phyloP scores from a whole-genome alignment of 345 rosid genomes.

The Populus deltoides region DNA sequence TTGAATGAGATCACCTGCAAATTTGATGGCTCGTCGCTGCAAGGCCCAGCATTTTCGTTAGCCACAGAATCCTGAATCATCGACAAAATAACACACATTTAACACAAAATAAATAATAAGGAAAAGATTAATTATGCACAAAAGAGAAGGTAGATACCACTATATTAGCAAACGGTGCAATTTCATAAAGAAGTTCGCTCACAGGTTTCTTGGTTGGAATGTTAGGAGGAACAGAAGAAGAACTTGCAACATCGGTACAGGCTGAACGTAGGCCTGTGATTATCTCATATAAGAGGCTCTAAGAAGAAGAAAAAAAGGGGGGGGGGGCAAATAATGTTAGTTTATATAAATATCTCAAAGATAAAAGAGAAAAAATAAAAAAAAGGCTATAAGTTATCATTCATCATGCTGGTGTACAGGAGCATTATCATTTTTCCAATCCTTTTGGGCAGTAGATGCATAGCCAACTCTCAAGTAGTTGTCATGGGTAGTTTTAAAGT shows the following conservation, averaged over 20 bases:
- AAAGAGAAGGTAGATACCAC: conserved; percentile 32
- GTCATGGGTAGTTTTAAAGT: not conserved
- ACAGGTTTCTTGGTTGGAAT: conserved; percentile 57
- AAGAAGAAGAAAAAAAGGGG: conserved; percentile 2
- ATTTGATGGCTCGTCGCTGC: conserved; percentile 36
- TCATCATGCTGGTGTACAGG: not conserved
- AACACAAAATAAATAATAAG: conserved; percentile 9
- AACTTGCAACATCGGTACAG: conserved; percentile 68
- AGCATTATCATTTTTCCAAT: not conserved
- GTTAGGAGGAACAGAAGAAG: conserved; percentile 72
- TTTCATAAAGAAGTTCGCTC: conserved; percentile 60
- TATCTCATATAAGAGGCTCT: conserved; percentile 79
- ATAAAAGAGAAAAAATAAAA: not conserved
- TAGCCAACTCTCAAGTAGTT: not conserved
- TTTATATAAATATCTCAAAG: not conserved
- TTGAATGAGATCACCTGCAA: conserved; percentile 43
- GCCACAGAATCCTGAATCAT: conserved; percentile 41
- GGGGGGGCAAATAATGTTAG: not conserved
- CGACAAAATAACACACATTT: conserved; percentile 5
- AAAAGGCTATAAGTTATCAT: not conserved
- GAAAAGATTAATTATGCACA: not conserved
- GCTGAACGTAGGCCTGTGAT: conserved; percentile 70
- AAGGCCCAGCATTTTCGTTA: conserved; percentile 30
- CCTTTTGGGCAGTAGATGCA: not conserved
- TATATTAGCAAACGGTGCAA: conserved; percentile 37